Conservation (phyloP, 1,284 basidiomycete species). For the Ganoderma boninense region DNA sequence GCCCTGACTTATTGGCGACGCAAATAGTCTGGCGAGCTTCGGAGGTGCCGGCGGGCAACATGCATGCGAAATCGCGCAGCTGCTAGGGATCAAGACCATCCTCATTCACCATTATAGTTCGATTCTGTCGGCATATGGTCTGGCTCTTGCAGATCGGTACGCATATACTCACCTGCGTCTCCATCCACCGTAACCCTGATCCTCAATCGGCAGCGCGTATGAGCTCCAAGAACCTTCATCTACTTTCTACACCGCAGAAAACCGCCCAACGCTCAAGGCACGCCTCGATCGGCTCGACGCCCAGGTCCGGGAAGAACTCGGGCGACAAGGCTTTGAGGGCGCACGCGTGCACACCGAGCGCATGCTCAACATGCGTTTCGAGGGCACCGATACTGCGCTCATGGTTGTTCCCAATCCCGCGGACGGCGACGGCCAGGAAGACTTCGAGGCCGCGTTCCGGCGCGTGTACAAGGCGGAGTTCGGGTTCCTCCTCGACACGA, state of each 20-base stretch:
- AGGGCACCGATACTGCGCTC: conserved; percentile 90
- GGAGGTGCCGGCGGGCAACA: conserved; percentile 94
- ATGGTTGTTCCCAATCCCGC: conserved; percentile 78
- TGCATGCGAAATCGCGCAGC: conserved; percentile 86
- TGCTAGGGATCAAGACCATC: conserved; percentile 86
- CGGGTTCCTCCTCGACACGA: conserved; percentile 88
- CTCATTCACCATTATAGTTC: conserved; percentile 89
- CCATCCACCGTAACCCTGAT: not conserved
- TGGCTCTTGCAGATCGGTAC: conserved; percentile 88
- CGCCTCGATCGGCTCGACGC: conserved; percentile 75
- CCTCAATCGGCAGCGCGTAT: conserved; percentile 61
- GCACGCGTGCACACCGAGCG: conserved; percentile 78
- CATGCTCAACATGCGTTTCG: conserved; percentile 92
- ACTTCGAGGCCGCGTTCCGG: conserved; percentile 85
- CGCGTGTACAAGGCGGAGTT: conserved; percentile 85
- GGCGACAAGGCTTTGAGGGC: conserved; percentile 82
- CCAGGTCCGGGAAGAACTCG: conserved; percentile 73
- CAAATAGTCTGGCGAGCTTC: conserved; percentile 79
- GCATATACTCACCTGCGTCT: not conserved
- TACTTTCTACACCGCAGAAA: conserved; percentile 70
- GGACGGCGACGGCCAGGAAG: conserved; percentile 67
- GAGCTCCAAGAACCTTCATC: conserved; percentile 91
- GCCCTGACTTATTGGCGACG: not conserved
- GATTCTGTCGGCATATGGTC: conserved; percentile 90
- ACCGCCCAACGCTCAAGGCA: conserved; percentile 58